Evolutionary conservation across 257 asterid species (phyloP).

Genomic region (Solanum lycopersicoides): DNA sequence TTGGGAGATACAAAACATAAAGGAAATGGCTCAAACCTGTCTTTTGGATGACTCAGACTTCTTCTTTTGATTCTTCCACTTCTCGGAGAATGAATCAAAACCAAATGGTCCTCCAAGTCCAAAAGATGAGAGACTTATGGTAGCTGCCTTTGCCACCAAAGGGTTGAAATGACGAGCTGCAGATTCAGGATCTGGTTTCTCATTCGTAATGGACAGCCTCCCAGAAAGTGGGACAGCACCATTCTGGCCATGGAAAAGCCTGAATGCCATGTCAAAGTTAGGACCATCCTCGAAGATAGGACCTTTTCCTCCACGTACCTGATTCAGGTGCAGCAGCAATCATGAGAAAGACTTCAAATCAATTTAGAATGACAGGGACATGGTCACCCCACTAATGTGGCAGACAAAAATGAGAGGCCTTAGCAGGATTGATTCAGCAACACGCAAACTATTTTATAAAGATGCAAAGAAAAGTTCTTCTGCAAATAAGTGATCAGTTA

Average conservation of each 20-base stretch:
- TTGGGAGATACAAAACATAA: background rate
- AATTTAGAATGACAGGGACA: background rate
- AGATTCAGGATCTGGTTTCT: slow-evolving; percentile 33
- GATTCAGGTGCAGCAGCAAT: slow-evolving; percentile 2
- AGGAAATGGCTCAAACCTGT: slow-evolving; percentile 27
- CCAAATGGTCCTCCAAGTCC: slow-evolving; percentile 88
- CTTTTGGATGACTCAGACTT: slow-evolving; percentile 47
- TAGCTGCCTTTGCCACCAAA: slow-evolving; percentile 86
- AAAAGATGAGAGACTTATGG: slow-evolving; percentile 80
- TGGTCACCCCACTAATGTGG: background rate
- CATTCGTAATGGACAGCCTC: slow-evolving; percentile 29
- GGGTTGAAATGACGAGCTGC: slow-evolving; percentile 68
- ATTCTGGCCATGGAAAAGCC: slow-evolving; percentile 89
- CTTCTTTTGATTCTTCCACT: slow-evolving; percentile 49
- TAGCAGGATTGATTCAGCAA: background rate
- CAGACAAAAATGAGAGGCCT: background rate
- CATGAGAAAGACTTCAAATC: background rate
- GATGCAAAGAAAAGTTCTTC: background rate
- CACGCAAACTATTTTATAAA: background rate
- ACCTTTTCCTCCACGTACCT: slow-evolving; percentile 61
- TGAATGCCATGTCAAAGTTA: slow-evolving; percentile 81
- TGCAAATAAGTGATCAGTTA: background rate
- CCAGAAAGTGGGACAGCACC: slow-evolving; percentile 88
- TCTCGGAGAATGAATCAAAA: slow-evolving; percentile 62
- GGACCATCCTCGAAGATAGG: slow-evolving; percentile 97